A percentile compares a stretch with the other conserved stretches of the same genome.
phyloP scores from a whole-genome alignment of 495 filamentous ascomycete genomes.

The Penicillium silybi region DNA sequence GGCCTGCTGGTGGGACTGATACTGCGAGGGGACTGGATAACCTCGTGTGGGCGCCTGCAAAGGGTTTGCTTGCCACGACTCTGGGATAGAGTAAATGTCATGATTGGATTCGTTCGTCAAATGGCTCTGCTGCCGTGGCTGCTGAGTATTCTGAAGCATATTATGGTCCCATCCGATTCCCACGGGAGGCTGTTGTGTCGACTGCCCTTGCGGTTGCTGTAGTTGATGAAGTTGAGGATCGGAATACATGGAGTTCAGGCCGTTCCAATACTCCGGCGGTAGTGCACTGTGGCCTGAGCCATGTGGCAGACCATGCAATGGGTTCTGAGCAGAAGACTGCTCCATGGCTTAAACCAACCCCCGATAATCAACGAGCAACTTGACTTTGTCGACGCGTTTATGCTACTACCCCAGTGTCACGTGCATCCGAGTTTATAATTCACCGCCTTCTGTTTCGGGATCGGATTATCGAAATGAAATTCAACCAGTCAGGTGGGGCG shows the following conservation, averaged over 20 bases:
- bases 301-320: constrained; percentile 32
- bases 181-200: constrained; percentile 22
- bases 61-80: constrained; percentile 36
- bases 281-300: constrained; percentile 24
- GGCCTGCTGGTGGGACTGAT: constrained; percentile 22
- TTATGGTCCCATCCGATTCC: constrained; percentile 38
- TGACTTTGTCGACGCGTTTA: constrained; percentile 1
- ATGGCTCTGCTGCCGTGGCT: constrained; percentile 21
- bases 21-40: constrained; percentile 27
- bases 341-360: constrained; percentile 31
- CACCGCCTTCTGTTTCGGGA: constrained; percentile 2
- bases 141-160: constrained; percentile 26
- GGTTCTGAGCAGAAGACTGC: constrained; percentile 34
- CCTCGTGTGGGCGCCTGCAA: constrained; percentile 27
- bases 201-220: constrained; percentile 26
- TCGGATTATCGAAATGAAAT: background rate
- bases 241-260: constrained; percentile 34
- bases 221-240: constrained; percentile 25
- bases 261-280: constrained; percentile 38
- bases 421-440: background rate
- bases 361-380: background rate
- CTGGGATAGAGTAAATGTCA: constrained; percentile 36
- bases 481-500: background rate
- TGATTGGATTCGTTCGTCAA: constrained; percentile 24
- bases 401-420: constrained; percentile 7